Evolutionary conservation across 2,329 filamentous ascomycete genomes (phyloP), one percentile per base, ranked within the genome.

Genomic region (Biscogniauxia marginata): DNA sequence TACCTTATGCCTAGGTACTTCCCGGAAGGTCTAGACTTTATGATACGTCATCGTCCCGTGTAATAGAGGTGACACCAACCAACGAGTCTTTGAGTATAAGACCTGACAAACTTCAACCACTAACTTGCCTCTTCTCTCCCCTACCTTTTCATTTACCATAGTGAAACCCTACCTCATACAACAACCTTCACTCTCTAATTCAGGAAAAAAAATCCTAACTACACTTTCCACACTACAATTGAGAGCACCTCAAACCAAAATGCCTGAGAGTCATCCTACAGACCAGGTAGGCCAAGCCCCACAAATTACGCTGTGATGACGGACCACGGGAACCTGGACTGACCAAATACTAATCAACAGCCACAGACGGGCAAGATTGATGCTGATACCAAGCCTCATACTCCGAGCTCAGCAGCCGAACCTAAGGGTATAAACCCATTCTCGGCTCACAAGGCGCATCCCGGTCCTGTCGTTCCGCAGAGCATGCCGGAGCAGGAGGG

Each of bases 401-500:
- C 77, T 56, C 60, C 63, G 9, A 50, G 70, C 52, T 63, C 68
- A 50, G 68, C 76, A 50, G 66, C 65, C 25, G 65, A 39, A 39
- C 11, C 71, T 63, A 73, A 79, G 69, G 57, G 57, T 49, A 58
- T 59, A 8, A 63, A 62, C 50, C 57, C 53, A 19, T 79, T 84
- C 66, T 74, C 77, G 53, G 75, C 81, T 34, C 77, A 81, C 67
- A 70, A 79, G 54, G 84, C 84, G 18, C 75, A 81, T 51, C 84
- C 84, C 11, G 85, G 85, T 30, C 85, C 85, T 16, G 84, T 75
- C 23, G 65, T 85, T 22, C 75, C 81, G 18, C 72, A 83, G 60
- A 76, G 80, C 58, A 79, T 85, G 74, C 78, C 79, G 16, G 73
- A 80, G 50, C 70, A 81, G 70, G 83, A 87, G 74, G 85, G 84